A percentile compares a stretch with the other conserved stretches of the same genome.
These are phyloP conservation scores for Helotiales sp. DNA, from an alignment of 2,329 filamentous ascomycete genomes.

Conservation along the genomic window DNA sequence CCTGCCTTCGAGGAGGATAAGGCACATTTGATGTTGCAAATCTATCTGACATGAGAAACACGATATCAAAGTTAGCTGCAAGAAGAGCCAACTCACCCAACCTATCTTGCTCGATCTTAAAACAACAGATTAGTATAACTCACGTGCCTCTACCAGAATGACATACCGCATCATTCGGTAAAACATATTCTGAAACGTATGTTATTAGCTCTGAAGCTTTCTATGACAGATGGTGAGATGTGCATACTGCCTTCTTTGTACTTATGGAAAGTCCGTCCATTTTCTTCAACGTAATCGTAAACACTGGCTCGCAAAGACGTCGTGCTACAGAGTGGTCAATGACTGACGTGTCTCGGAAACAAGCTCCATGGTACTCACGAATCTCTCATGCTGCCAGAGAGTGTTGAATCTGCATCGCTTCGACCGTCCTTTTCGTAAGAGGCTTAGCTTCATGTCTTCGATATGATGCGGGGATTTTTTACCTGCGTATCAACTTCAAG, in stretches of 20 bases:
- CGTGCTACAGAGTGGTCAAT: neutral
- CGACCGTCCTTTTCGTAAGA: neutral
- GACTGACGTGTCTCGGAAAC: neutral
- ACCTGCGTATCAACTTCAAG: neutral
- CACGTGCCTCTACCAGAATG: neutral
- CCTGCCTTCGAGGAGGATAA: constrained; percentile 26
- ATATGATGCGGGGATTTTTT: neutral
- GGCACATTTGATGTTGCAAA: constrained; percentile 39
- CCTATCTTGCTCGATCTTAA: constrained; percentile 17
- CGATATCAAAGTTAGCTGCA: too few species aligned
- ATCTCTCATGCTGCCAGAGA: neutral
- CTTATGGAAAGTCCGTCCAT: constrained; percentile 17
- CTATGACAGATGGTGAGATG: too few species aligned
- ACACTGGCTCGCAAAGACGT: constrained; percentile 16
- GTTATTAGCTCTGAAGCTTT: neutral
- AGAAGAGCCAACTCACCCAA: neutral
- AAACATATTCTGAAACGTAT: constrained; percentile 10
- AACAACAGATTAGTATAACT: neutral
- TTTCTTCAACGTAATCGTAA: constrained; percentile 16
- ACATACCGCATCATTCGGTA: constrained; percentile 24
- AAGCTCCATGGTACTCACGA: neutral
- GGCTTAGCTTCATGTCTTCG: neutral
- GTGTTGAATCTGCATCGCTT: neutral
- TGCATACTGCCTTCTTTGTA: constrained; percentile 19
- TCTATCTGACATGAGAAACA: constrained; percentile 20